These are phyloP conservation scores for Aaosphaeria pasadenensis DNA, from an alignment of 2,329 filamentous ascomycete genomes.

Conservation along the genomic window DNA sequence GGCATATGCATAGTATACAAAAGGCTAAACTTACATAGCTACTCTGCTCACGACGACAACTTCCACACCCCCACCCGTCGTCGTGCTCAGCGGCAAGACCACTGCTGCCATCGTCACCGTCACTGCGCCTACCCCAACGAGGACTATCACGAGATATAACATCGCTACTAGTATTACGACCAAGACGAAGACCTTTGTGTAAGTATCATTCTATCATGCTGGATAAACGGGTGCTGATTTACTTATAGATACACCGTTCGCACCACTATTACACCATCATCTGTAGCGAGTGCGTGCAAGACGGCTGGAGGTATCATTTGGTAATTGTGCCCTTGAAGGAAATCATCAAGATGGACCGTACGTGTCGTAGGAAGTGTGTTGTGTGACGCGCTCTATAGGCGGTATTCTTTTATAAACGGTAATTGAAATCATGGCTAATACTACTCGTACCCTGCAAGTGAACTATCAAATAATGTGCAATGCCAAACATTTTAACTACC, in stretches of 20 bases:
- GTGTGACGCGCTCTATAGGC: no score
- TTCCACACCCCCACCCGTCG: conserved; percentile 18
- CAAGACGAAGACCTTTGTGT: conserved; percentile 13
- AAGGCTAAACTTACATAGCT: background rate
- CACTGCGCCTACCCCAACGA: conserved; percentile 24
- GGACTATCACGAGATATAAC: conserved; percentile 12
- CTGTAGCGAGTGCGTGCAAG: conserved; percentile 15
- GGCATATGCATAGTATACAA: background rate
- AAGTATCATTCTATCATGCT: background rate
- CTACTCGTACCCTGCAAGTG: no score
- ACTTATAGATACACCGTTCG: conserved; percentile 15
- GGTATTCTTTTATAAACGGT: no score
- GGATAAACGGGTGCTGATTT: background rate
- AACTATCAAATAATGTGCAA: no score
- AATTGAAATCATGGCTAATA: no score
- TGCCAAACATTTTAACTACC: no score
- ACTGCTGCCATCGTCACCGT: conserved; percentile 14
- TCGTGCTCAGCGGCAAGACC: conserved; percentile 16
- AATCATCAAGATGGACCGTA: no score
- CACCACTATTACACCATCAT: conserved; percentile 17
- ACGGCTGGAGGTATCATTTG: conserved; percentile 14
- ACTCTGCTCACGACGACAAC: conserved; percentile 12
- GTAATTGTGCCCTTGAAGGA: background rate
- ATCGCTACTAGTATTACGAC: conserved; percentile 15
- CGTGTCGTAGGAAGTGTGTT: no score